Percentiles rank a stretch among this genome's conserved stretches.
Evolutionary conservation across 164 flowering plant genomes (phyloP).

Genomic region (Nelumbo lutea): DNA sequence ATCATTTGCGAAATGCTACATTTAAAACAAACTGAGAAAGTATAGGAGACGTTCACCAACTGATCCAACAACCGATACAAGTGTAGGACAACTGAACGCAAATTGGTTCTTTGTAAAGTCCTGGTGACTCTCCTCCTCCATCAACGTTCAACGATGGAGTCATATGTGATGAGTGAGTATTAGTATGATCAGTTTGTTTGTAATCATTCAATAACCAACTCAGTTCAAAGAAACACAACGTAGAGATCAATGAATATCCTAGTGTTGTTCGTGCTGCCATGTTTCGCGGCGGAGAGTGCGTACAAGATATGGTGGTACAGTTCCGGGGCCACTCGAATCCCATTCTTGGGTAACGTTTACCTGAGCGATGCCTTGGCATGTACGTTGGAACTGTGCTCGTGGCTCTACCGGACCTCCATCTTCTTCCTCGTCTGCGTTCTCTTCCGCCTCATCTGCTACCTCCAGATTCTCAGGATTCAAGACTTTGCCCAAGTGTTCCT

Average conservation of each 20-base stretch:
- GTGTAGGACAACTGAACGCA: too few species aligned
- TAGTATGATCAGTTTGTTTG: too few species aligned
- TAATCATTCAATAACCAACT: too few species aligned
- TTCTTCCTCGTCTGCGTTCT: constrained; percentile 91
- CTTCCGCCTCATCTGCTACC: constrained; percentile 79
- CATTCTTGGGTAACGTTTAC: constrained; percentile 67
- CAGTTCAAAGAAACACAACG: neutral
- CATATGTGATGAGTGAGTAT: too few species aligned
- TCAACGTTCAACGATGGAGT: too few species aligned
- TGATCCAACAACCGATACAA: too few species aligned
- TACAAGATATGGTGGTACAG: constrained; percentile 94
- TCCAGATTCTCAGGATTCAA: constrained; percentile 77
- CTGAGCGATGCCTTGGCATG: constrained; percentile 70
- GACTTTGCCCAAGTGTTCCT: constrained; percentile 77
- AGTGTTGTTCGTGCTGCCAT: constrained; percentile 66
- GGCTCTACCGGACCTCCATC: constrained; percentile 81
- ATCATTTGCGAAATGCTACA: too few species aligned
- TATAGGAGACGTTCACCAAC: too few species aligned
- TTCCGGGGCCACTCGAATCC: constrained; percentile 68
- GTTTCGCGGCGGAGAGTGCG: constrained; percentile 61
- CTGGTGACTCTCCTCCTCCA: too few species aligned
- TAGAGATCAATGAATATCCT: constrained; percentile 74
- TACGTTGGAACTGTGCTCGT: constrained; percentile 66
- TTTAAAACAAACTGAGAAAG: too few species aligned
- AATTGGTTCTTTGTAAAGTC: too few species aligned